Evolutionary conservation across 2,329 filamentous ascomycete genomes (phyloP).

Genomic region (Coleophoma eucalyptorum): DNA sequence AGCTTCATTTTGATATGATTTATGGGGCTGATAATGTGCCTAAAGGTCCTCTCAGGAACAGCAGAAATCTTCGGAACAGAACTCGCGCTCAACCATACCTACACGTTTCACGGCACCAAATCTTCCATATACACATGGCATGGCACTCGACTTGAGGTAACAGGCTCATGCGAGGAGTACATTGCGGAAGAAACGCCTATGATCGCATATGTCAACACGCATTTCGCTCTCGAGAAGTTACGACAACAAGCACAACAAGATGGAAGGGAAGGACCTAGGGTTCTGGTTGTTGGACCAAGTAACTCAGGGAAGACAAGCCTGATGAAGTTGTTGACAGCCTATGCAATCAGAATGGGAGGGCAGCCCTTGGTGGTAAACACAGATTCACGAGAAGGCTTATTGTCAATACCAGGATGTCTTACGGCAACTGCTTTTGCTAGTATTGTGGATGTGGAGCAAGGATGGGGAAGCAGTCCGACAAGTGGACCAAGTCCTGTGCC

Average conservation of each 20-base stretch:
- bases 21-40: conserved; percentile 18
- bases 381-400: conserved; percentile 76
- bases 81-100: conserved; percentile 74
- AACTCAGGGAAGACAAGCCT: conserved; percentile 82
- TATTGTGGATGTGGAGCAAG: conserved; percentile 82
- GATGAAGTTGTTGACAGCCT: conserved; percentile 71
- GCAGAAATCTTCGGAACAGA: conserved; percentile 96
- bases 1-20: background rate
- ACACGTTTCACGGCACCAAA: conserved; percentile 78
- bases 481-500: conserved; percentile 85
- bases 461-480: conserved; percentile 87
- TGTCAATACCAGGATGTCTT: conserved; percentile 75
- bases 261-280: conserved; percentile 64
- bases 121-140: conserved; percentile 90
- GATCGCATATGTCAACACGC: conserved; percentile 77
- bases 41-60: conserved; percentile 70
- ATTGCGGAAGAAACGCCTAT: conserved; percentile 77
- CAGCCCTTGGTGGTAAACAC: conserved; percentile 83
- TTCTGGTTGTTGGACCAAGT: conserved; percentile 77
- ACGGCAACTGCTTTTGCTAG: conserved; percentile 84
- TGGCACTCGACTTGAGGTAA: conserved; percentile 81
- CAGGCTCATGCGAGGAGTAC: conserved; percentile 54
- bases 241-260: conserved; percentile 55
- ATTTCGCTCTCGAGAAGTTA: conserved; percentile 77
- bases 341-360: conserved; percentile 69